phyloP scores from a whole-genome alignment of 225 moss, liverwort and hornwort species.

The Pleurozium schreberi region DNA sequence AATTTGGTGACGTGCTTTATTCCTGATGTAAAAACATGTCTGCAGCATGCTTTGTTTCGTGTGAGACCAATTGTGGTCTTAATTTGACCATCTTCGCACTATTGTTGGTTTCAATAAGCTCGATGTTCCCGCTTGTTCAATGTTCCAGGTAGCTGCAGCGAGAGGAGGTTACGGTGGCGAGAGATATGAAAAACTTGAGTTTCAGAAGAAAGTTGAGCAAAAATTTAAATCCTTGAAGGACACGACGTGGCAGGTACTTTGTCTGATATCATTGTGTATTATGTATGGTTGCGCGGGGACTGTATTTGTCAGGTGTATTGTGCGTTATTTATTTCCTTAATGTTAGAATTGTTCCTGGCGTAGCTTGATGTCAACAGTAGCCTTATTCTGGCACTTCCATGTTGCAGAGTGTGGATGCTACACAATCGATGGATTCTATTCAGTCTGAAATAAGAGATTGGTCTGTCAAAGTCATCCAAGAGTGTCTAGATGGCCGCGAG shows the following conservation, averaged over 20 bases:
- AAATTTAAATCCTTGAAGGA: constrained; percentile 60
- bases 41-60: background rate
- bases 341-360: background rate
- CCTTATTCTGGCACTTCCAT: background rate
- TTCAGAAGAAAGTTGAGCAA: constrained; percentile 67
- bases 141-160: constrained; percentile 57
- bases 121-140: background rate
- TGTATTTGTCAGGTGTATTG: background rate
- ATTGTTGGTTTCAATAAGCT: background rate
- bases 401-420: constrained; percentile 78
- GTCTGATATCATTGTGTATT: background rate
- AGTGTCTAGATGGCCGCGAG: constrained; percentile 58
- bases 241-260: constrained; percentile 60
- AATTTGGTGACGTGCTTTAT: background rate
- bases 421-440: constrained; percentile 49
- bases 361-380: background rate
- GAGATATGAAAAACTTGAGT: constrained; percentile 85
- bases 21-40: background rate
- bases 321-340: background rate
- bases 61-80: background rate
- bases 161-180: constrained; percentile 89
- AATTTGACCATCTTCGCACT: background rate
- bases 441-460: constrained; percentile 51
- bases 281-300: background rate
- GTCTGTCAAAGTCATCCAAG: constrained; percentile 45